These are phyloP conservation scores for Gloeopeniophorella convolvens DNA, from an alignment of 768 basidiomycete genomes.

Conservation along the genomic window DNA sequence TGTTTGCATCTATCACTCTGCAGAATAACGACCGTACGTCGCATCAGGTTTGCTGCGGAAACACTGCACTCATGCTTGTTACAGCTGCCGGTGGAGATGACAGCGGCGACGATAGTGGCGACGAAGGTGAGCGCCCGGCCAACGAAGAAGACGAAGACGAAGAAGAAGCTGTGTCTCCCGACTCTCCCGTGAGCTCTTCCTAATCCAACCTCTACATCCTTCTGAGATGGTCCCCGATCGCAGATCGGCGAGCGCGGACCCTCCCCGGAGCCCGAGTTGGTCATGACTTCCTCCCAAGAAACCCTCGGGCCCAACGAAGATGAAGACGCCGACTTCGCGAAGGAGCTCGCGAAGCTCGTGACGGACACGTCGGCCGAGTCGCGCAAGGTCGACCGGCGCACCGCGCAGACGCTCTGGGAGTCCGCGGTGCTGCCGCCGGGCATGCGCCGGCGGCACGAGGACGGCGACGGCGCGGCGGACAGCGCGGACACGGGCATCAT, in stretches of 20 bases:
- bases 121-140: constrained; percentile 36
- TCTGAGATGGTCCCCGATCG: background rate
- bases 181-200: constrained; percentile 45
- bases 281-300: constrained; percentile 68
- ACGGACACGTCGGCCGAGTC: constrained; percentile 81
- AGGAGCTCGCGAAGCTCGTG: constrained; percentile 92
- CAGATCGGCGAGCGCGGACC: constrained; percentile 64
- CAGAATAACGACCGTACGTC: constrained; percentile 52
- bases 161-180: constrained; percentile 36
- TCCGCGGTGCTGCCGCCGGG: constrained; percentile 69
- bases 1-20: constrained; percentile 65
- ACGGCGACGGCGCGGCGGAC: constrained; percentile 44
- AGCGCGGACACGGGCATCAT: constrained; percentile 44
- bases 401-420: constrained; percentile 84
- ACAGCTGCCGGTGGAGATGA: constrained; percentile 38
- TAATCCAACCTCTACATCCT: background rate
- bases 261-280: constrained; percentile 69
- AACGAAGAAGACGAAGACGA: constrained; percentile 63
- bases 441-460: constrained; percentile 62
- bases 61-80: constrained; percentile 18
- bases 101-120: constrained; percentile 51
- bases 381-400: constrained; percentile 83
- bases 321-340: constrained; percentile 88
- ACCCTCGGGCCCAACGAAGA: constrained; percentile 79
- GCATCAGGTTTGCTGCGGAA: background rate